Percentiles rank a stretch among this genome's conserved stretches.
Conservation (phyloP, 2,329 filamentous ascomycete genomes). For the Xylariales sp. region DNA sequence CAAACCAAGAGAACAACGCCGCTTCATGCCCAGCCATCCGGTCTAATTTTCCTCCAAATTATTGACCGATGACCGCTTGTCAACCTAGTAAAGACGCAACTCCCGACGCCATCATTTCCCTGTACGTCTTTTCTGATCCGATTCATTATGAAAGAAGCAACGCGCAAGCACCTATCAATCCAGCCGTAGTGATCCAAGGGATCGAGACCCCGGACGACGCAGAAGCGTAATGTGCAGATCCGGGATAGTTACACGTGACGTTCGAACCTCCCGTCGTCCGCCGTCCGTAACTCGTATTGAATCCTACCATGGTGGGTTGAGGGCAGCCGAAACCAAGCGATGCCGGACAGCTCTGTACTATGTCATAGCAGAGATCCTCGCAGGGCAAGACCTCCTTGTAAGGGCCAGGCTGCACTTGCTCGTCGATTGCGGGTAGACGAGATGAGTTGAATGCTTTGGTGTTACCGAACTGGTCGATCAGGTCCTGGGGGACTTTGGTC, state of each 20-base stretch:
- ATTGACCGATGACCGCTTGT: too few species aligned
- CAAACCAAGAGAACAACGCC: too few species aligned
- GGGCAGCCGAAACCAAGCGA: constrained; percentile 75
- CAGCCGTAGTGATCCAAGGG: constrained; percentile 19
- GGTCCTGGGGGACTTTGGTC: constrained; percentile 40
- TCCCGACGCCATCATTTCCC: too few species aligned
- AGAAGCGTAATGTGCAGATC: constrained; percentile 48
- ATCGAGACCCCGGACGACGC: constrained; percentile 20
- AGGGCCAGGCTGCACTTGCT: constrained; percentile 69
- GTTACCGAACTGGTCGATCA: constrained; percentile 20
- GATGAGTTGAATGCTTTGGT: constrained; percentile 48
- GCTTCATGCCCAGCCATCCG: too few species aligned
- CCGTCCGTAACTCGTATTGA: constrained; percentile 41
- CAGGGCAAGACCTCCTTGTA: constrained; percentile 94
- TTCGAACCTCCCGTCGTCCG: constrained; percentile 17
- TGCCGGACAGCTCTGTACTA: constrained; percentile 82
- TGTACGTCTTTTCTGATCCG: too few species aligned
- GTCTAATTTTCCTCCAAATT: too few species aligned
- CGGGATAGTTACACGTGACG: constrained; percentile 57
- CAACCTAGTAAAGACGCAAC: too few species aligned
- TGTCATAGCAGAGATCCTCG: constrained; percentile 77
- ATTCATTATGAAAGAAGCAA: background rate
- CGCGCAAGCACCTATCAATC: background rate
- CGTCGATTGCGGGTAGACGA: constrained; percentile 70
- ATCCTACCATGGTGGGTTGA: constrained; percentile 31